Base-by-base conservation (phyloP, 768 basidiomycete species). In the Stropharia rugosoannulata region DNA sequence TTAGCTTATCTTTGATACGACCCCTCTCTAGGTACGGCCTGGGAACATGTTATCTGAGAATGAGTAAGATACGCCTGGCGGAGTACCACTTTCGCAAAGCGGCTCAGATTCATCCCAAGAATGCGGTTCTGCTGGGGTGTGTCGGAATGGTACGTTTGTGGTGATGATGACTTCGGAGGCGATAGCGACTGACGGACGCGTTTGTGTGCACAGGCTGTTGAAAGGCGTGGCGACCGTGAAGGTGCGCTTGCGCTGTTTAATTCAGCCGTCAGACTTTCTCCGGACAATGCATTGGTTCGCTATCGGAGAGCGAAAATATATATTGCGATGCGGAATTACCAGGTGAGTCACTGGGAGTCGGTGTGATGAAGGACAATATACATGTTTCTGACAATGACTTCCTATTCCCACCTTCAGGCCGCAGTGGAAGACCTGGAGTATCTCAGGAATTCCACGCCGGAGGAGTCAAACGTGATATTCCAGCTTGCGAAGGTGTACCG, bases 71-170 rank as follows among this genome's bases (percentile, higher is more conserved):
- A 55, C 86, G 91, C 43, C 78, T 95, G 49, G 97, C 97, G 42
- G 95, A 98, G 69, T 98, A 96, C 75, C 95, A 98, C 73, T 98
- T 93, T 77, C 83, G 91, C 63, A 90, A 88, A 68, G 95, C 97
- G 3, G 81, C 88, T 36, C 86, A 90, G 63, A 95, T 99, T 70
- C 94, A 98, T 70, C 92, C 95, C 39, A 83, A 87, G 62, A 98
- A 97, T 71, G 94, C 94, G 12, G 94, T 98, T n/a, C 78, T 99
- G 58, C 75, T 96, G 56, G 95, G 93, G 65, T 98, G 95, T 70
- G 89, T 98, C 66, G 97, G 94, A 46, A 90, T 94, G 86, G 96
- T 97, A 65, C 71, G 93, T 84, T 60, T 42, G 53, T 57, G 56
- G 55, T 68, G 58, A 61, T 62, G 35, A 53, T 37, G 39, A 41